These are phyloP conservation scores for Pseudomicrostroma phylloplanum DNA, from an alignment of 1,284 basidiomycete genomes.

Conservation along the genomic window DNA sequence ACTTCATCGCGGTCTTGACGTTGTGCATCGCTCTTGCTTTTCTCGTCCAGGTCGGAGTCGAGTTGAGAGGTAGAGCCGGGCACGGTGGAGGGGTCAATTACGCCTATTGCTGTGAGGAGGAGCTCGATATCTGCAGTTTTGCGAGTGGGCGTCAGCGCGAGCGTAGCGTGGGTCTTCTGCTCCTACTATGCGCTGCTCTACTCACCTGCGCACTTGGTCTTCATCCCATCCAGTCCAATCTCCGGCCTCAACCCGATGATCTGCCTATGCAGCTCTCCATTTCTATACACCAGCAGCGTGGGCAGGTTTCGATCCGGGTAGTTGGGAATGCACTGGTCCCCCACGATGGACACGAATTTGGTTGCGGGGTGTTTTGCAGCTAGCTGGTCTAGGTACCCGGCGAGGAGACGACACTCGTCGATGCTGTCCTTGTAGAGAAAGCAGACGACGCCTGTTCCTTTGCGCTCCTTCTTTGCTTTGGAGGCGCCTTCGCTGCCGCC, in stretches of 20 bases:
- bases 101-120: constrained; percentile 42
- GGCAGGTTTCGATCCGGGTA: constrained; percentile 86
- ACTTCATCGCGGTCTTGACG: constrained; percentile 13
- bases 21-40: neutral
- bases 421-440: constrained; percentile 73
- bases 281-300: constrained; percentile 84
- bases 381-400: constrained; percentile 65
- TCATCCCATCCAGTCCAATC: constrained; percentile 60
- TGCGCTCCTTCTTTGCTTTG: constrained; percentile 32
- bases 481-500: neutral
- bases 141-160: neutral
- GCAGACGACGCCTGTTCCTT: constrained; percentile 77
- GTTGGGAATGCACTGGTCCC: constrained; percentile 87
- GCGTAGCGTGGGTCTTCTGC: neutral
- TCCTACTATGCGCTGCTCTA: neutral
- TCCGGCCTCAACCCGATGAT: constrained; percentile 67
- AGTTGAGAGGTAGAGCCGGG: constrained; percentile 22
- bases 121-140: constrained; percentile 40
- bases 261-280: constrained; percentile 81
- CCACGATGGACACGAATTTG: constrained; percentile 93
- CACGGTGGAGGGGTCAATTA: constrained; percentile 29
- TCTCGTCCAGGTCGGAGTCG: neutral
- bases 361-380: constrained; percentile 78
- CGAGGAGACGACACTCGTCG: constrained; percentile 64
- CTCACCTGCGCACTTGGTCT: constrained; percentile 74